These are phyloP conservation scores for Quercus tomentella DNA, from an alignment of 331 rosid species.

Conservation along the genomic window DNA sequence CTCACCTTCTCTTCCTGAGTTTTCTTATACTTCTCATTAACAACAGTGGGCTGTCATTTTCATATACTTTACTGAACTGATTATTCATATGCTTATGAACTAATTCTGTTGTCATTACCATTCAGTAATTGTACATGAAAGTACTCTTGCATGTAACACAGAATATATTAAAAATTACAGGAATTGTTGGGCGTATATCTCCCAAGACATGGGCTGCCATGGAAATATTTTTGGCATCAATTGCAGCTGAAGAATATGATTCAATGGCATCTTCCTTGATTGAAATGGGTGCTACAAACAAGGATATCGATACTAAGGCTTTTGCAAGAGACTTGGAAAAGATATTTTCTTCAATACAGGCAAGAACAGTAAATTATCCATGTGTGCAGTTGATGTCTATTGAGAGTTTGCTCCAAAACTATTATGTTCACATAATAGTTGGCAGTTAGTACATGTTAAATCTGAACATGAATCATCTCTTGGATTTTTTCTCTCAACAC, in stretches of 20 bases:
- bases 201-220: constrained; percentile 96
- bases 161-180: constrained; percentile 28
- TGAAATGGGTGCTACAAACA: constrained; percentile 92
- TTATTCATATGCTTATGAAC: background rate
- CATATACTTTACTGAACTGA: background rate
- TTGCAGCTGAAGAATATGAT: constrained; percentile 82
- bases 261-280: constrained; percentile 94
- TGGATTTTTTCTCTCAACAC: background rate
- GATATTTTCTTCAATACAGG: constrained; percentile 86
- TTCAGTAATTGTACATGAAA: background rate
- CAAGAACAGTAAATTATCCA: constrained; percentile 28
- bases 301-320: constrained; percentile 62
- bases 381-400: background rate
- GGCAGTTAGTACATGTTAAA: too few relatives aligned
- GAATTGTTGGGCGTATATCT: constrained; percentile 92
- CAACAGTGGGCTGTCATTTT: background rate
- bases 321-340: constrained; percentile 80
- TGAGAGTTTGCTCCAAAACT: background rate
- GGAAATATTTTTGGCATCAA: constrained; percentile 90
- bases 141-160: constrained; percentile 6
- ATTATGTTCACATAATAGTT: background rate
- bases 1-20: background rate
- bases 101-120: background rate
- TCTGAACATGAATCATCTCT: too few relatives aligned
- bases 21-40: background rate